A percentile compares a stretch with the other conserved stretches of the same genome.
phyloP scores from a whole-genome alignment of 805 yeast species.

The Candida germanica region DNA sequence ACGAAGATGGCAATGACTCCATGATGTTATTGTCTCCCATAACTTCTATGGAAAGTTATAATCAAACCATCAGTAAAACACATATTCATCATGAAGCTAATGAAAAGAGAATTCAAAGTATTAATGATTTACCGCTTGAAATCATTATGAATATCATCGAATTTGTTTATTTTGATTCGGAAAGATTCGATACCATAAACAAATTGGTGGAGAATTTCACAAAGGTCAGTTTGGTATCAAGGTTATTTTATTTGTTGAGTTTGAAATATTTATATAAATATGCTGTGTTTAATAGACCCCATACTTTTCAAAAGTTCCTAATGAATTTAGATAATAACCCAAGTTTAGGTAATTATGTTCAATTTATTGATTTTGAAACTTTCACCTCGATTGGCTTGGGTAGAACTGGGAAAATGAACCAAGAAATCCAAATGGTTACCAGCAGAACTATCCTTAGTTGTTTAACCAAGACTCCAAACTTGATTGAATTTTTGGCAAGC shows the following conservation, averaged over 20 bases:
- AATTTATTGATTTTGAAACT: slow-evolving; percentile 80
- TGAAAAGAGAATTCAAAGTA: slow-evolving; percentile 5
- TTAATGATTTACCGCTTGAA: slow-evolving; percentile 50
- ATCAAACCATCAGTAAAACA: slow-evolving; percentile 8
- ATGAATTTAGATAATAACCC: slow-evolving; percentile 43
- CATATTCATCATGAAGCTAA: slow-evolving; percentile 4
- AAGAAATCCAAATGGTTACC: slow-evolving; percentile 88
- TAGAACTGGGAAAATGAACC: slow-evolving; percentile 84
- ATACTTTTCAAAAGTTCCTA: slow-evolving; percentile 70
- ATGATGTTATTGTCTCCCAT: slow-evolving; percentile 21
- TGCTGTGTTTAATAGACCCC: slow-evolving; percentile 75
- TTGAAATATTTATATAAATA: slow-evolving; percentile 60
- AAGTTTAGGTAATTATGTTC: slow-evolving; percentile 58
- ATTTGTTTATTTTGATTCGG: slow-evolving; percentile 51
- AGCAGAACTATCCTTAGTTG: slow-evolving; percentile 65
- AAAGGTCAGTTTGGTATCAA: slow-evolving; percentile 52
- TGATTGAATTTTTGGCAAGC: slow-evolving; percentile 76
- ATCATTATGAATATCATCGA: slow-evolving; percentile 54
- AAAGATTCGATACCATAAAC: slow-evolving; percentile 47
- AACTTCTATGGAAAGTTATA: slow-evolving; percentile 24
- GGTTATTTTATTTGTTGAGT: slow-evolving; percentile 55
- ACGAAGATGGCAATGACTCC: slow-evolving; percentile 6
- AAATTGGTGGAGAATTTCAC: slow-evolving; percentile 50
- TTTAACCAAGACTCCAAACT: slow-evolving; percentile 58
- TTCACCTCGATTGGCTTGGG: slow-evolving; percentile 89